Evolutionary conservation across 1,284 basidiomycete species (phyloP).

Genomic region (Xanthoconium separans): DNA sequence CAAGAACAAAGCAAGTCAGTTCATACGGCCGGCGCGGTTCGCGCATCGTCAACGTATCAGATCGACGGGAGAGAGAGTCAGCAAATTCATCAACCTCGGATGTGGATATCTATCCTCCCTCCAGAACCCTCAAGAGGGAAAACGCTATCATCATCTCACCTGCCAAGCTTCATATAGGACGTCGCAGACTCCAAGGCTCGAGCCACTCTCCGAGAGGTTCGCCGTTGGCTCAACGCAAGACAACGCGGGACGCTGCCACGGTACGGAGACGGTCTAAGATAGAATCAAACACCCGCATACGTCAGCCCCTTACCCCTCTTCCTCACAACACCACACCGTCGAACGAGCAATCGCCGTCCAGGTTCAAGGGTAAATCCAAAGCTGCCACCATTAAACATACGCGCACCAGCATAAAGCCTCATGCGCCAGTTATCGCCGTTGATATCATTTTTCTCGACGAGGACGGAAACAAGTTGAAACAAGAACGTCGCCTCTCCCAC

Average conservation of each 20-base stretch:
- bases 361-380: constrained; percentile 29
- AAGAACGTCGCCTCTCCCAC: constrained; percentile 51
- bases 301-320: constrained; percentile 34
- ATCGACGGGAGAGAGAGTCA: constrained; percentile 29
- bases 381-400: constrained; percentile 29
- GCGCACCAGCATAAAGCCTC: constrained; percentile 36
- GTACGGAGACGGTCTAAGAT: constrained; percentile 16
- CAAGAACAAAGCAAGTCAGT: constrained; percentile 67
- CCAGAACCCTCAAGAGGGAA: constrained; percentile 21
- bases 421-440: constrained; percentile 53
- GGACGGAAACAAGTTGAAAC: constrained; percentile 51
- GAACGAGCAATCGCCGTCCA: constrained; percentile 2
- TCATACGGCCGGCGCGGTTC: constrained; percentile 66
- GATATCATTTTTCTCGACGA: constrained; percentile 67
- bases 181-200: constrained; percentile 13
- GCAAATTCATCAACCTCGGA: constrained; percentile 17
- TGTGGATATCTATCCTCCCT: background rate
- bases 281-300: constrained; percentile 11
- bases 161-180: constrained; percentile 10
- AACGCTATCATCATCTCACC: constrained; percentile 28
- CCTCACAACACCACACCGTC: constrained; percentile 18
- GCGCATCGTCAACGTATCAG: constrained; percentile 57
- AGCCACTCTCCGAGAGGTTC: constrained; percentile 18
- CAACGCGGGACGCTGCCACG: constrained; percentile 2
- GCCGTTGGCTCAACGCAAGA: constrained; percentile 15